phyloP scores from a whole-genome alignment of 345 rosid species.

The Salix caprea region DNA sequence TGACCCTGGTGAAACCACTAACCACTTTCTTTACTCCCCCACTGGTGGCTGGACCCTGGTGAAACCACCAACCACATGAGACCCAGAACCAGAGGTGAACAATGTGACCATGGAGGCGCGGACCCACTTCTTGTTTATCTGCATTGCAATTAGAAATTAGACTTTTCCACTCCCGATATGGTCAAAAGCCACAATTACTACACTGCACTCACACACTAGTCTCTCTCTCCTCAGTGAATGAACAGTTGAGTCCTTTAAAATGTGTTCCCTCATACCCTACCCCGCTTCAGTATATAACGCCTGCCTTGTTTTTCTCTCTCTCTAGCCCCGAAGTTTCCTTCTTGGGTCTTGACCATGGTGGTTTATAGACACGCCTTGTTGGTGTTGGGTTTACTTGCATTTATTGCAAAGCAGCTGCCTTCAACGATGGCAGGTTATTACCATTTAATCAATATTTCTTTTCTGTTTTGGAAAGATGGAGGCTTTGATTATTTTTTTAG shows the following conservation, averaged over 20 bases:
- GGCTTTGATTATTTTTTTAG: background rate
- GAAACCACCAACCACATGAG: no score
- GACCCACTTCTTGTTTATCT: constrained; percentile 3
- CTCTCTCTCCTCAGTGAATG: background rate
- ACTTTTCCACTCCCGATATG: constrained; percentile 6
- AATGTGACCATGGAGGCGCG: background rate
- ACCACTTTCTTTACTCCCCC: no score
- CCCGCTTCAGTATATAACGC: background rate
- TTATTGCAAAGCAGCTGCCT: constrained; percentile 48
- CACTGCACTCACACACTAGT: background rate
- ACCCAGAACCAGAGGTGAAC: no score
- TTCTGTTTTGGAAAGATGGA: background rate
- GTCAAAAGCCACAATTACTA: constrained; percentile 16
- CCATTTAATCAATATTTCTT: background rate
- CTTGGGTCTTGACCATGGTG: constrained; percentile 37
- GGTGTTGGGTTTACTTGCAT: constrained; percentile 39
- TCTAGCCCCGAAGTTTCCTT: constrained; percentile 3
- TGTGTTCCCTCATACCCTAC: background rate
- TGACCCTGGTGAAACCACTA: no score
- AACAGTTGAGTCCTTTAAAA: background rate
- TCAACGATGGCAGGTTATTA: constrained; percentile 45
- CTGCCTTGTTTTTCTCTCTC: background rate
- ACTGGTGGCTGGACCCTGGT: no score
- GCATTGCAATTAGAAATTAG: background rate
- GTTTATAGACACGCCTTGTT: constrained; percentile 19